A percentile compares a stretch with the other conserved stretches of the same genome.
Conservation (phyloP, 2,329 filamentous ascomycete species). For the Fonsecaea monophora region DNA sequence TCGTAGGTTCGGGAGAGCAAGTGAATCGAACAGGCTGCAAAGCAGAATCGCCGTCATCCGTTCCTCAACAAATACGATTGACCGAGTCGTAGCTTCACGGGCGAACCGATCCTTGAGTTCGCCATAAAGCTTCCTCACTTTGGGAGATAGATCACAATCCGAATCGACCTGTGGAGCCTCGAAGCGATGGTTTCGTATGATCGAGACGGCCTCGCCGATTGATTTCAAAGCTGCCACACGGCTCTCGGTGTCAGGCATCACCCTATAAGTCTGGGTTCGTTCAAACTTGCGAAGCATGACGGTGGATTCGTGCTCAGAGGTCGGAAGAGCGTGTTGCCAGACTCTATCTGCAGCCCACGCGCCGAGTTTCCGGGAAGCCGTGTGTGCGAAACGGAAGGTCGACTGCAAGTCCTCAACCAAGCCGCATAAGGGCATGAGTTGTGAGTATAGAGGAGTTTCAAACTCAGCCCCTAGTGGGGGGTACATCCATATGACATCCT, state of each 20-base stretch:
- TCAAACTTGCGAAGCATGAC: constrained; percentile 31
- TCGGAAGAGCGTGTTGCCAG: constrained; percentile 72
- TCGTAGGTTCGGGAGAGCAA: constrained; percentile 65
- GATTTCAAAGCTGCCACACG: constrained; percentile 25
- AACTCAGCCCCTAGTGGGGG: constrained; percentile 61
- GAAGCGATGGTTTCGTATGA: constrained; percentile 35
- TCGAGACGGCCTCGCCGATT: constrained; percentile 26
- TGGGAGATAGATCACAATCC: constrained; percentile 58
- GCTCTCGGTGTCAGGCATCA: constrained; percentile 21
- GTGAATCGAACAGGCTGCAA: constrained; percentile 67
- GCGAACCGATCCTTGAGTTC: constrained; percentile 70
- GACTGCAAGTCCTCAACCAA: constrained; percentile 61
- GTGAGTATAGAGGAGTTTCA: constrained; percentile 69
- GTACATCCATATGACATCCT: constrained; percentile 65
- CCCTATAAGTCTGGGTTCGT: constrained; percentile 24
- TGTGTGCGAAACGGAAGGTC: constrained; percentile 65
- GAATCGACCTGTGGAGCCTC: constrained; percentile 12
- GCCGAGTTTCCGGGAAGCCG: constrained; percentile 72
- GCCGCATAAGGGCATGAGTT: constrained; percentile 61
- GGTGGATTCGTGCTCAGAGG: constrained; percentile 27
- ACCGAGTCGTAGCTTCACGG: constrained; percentile 64
- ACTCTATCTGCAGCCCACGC: constrained; percentile 83
- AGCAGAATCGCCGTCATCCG: constrained; percentile 79
- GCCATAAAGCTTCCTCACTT: constrained; percentile 68
- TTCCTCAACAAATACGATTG: constrained; percentile 86